These are phyloP conservation scores for Aureobasidium sp. DNA, from an alignment of 2,329 filamentous ascomycete genomes.

Conservation along the genomic window DNA sequence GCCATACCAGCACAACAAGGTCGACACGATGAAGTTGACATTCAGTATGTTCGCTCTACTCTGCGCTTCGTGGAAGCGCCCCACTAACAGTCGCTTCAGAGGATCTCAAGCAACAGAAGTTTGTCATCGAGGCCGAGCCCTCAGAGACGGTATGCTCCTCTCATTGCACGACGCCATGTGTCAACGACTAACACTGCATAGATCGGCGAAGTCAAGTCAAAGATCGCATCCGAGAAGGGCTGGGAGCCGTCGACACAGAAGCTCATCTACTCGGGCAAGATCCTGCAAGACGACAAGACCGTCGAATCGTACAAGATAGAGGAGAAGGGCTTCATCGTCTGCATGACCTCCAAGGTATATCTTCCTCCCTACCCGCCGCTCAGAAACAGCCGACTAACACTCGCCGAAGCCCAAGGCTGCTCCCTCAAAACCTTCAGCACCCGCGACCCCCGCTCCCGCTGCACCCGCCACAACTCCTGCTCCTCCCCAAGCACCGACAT, in stretches of 20 bases:
- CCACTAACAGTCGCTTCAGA: conserved; percentile 30
- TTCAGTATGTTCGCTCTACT: conserved; percentile 47
- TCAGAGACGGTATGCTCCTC: conserved; percentile 67
- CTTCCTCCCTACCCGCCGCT: not conserved
- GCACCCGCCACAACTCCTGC: conserved; percentile 41
- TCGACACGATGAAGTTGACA: conserved; percentile 54
- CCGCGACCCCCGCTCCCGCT: conserved; percentile 48
- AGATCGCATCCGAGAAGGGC: conserved; percentile 84
- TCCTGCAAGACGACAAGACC: conserved; percentile 93
- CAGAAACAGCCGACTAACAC: conserved; percentile 18
- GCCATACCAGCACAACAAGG: not conserved
- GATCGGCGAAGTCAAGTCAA: conserved; percentile 87
- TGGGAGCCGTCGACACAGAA: conserved; percentile 89
- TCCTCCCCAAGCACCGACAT: conserved; percentile 54
- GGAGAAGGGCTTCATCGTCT: conserved; percentile 98
- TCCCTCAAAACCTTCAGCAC: conserved; percentile 42
- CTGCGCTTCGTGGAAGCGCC: not conserved
- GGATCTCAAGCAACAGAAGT: conserved; percentile 99
- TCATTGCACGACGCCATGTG: not conserved
- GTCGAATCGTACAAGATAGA: conserved; percentile 97
- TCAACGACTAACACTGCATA: conserved; percentile 29
- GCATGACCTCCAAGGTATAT: conserved; percentile 88
- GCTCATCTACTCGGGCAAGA: conserved; percentile 98
- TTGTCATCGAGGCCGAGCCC: conserved; percentile 89
- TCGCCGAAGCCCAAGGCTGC: conserved; percentile 59